Evolutionary conservation across 805 yeast genomes (phyloP).

Genomic region (Helenozyma rhizophorensis): DNA sequence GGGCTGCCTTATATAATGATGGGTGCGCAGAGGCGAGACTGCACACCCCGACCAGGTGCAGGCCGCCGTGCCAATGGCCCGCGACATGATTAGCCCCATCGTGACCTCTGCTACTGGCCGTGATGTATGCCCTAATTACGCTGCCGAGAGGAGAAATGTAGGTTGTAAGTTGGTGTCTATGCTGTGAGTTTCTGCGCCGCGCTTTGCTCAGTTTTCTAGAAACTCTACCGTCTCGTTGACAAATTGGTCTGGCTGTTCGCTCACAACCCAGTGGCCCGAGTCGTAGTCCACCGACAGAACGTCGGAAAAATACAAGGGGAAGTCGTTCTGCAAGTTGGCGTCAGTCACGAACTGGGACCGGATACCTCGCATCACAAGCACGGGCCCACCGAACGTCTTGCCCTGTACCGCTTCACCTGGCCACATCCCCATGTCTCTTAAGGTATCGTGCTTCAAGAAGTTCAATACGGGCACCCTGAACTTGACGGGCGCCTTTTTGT

Average conservation of each 20-base stretch:
- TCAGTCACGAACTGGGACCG: constrained; percentile 39
- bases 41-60: no score
- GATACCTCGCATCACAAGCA: constrained; percentile 42
- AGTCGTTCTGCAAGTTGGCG: constrained; percentile 17
- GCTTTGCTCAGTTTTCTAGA: constrained; percentile 1
- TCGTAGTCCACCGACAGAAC: constrained; percentile 17
- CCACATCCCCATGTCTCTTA: constrained; percentile 13
- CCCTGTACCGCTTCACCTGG: constrained; percentile 6
- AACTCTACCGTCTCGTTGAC: constrained; percentile 11
- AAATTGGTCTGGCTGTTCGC: constrained; percentile 34
- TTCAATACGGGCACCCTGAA: constrained; percentile 14
- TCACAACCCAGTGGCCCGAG: constrained; percentile 37
- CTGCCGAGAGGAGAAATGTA: no score
- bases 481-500: constrained; percentile 15
- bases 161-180: no score
- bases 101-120: not conserved
- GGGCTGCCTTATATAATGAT: constrained; percentile 1
- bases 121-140: no score
- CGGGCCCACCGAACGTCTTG: constrained; percentile 27
- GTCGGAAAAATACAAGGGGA: constrained; percentile 24
- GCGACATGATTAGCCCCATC: no score
- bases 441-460: constrained; percentile 10
- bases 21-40: not conserved
- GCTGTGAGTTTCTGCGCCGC: not conserved
- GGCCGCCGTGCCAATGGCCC: no score